phyloP scores from a whole-genome alignment of 371 early-diverging fungal genomes.

The Thermomucor indicae-seudaticae region DNA sequence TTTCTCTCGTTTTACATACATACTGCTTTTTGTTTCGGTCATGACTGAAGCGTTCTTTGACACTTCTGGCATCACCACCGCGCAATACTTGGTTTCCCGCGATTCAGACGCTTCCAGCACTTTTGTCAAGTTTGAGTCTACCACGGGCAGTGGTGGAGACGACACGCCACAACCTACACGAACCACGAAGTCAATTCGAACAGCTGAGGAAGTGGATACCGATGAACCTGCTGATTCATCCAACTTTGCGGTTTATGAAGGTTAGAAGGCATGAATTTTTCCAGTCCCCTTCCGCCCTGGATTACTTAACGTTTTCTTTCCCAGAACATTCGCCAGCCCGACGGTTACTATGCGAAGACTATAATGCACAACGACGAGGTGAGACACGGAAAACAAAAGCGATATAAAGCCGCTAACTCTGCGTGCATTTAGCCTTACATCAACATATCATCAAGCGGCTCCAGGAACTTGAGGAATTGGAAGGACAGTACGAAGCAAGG shows the following conservation, averaged over 20 bases:
- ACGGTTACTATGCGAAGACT: too few relatives aligned
- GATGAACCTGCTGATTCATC: conserved; percentile 10
- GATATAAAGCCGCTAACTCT: neutral
- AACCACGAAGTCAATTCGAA: conserved; percentile 8
- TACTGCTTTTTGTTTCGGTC: neutral
- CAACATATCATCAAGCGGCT: conserved; percentile 19
- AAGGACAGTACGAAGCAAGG: conserved; percentile 20
- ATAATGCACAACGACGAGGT: neutral
- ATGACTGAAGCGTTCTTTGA: conserved; percentile 14
- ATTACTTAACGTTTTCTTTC: too few relatives aligned
- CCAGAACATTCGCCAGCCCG: too few relatives aligned
- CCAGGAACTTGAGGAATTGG: conserved; percentile 21
- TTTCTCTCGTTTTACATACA: conserved; percentile 7
- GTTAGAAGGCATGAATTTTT: too few relatives aligned
- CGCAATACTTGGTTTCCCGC: conserved; percentile 6
- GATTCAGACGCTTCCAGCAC: conserved; percentile 15
- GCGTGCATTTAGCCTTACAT: conserved; percentile 10
- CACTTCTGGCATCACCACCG: neutral
- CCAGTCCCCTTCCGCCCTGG: too few relatives aligned
- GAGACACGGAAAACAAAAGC: neutral
- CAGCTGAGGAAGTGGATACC: conserved; percentile 2
- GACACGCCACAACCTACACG: conserved; percentile 6
- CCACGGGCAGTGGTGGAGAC: too few relatives aligned
- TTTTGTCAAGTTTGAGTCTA: conserved; percentile 14
- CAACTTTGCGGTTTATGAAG: conserved; percentile 15